phyloP scores from a whole-genome alignment of 257 asterid species.

The Sherardia arvensis region DNA sequence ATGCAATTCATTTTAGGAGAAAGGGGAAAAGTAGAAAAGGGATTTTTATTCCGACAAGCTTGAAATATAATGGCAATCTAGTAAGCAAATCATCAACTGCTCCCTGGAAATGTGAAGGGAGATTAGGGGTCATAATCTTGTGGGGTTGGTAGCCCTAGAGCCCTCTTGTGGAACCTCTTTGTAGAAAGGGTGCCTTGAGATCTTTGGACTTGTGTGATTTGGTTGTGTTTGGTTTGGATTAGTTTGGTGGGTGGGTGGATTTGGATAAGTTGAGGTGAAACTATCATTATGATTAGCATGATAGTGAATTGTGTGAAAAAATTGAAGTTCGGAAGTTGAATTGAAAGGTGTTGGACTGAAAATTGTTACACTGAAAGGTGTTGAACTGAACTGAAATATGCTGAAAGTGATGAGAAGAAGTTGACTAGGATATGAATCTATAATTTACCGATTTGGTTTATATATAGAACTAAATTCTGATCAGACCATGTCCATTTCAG shows the following conservation, averaged over 20 bases:
- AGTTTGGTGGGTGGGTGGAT: neutral
- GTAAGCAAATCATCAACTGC: neutral
- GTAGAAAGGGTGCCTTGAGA: neutral
- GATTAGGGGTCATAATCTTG: neutral
- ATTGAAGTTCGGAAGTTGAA: no score
- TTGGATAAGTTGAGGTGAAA: no score
- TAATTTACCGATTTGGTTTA: no score
- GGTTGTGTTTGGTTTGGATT: neutral
- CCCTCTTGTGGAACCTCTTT: neutral
- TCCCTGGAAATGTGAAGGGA: neutral
- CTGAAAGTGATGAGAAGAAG: no score
- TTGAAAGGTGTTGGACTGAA: no score
- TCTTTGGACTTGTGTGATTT: neutral
- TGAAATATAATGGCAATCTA: neutral
- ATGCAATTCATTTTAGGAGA: neutral
- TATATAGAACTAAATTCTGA: no score
- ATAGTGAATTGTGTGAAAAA: no score
- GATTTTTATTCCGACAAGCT: neutral
- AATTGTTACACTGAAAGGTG: no score
- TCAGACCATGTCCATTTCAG: no score
- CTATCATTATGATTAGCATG: no score
- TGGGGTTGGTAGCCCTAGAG: slow-evolving; percentile 3
- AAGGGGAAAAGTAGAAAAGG: neutral
- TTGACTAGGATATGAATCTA: no score
- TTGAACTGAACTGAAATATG: no score